These are phyloP conservation scores for Pinus tabuliformis DNA, from an alignment of 75 land plant genomes.

Conservation along the genomic window DNA sequence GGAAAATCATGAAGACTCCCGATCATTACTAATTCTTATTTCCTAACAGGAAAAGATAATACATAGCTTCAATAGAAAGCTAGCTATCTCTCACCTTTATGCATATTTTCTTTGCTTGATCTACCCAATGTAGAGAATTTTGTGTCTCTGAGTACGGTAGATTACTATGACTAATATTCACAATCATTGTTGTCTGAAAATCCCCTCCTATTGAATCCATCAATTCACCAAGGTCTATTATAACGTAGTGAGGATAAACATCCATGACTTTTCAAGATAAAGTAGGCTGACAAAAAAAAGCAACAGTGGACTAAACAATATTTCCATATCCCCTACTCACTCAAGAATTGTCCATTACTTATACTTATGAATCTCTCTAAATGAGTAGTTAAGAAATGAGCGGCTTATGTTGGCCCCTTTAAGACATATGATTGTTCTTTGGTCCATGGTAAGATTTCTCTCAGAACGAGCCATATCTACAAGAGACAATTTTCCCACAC, in stretches of 20 bases:
- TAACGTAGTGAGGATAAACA: not conserved
- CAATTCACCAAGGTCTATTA: not conserved
- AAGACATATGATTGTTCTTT: constrained; percentile 15
- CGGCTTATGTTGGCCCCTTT: constrained; percentile 32
- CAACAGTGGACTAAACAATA: too few relatives aligned
- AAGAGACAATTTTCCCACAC: constrained; percentile 22
- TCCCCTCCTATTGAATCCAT: constrained; percentile 33
- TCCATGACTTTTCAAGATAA: not conserved
- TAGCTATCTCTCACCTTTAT: too few relatives aligned
- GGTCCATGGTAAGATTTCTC: constrained; percentile 28
- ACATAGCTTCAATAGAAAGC: too few relatives aligned
- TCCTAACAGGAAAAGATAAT: too few relatives aligned
- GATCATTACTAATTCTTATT: too few relatives aligned
- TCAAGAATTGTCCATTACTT: not conserved
- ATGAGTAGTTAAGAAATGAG: not conserved
- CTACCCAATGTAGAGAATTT: too few relatives aligned
- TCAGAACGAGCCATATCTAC: constrained; percentile 38
- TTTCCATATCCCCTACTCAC: too few relatives aligned
- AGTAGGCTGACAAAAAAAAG: not conserved
- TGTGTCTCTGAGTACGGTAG: constrained; percentile 22
- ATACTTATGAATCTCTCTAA: not conserved
- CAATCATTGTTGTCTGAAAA: constrained; percentile 33
- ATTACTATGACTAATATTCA: constrained; percentile 22
- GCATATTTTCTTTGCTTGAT: too few relatives aligned
- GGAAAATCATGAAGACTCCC: not conserved